Conservation (phyloP, 371 early-diverging fungal genomes). For the Syncephalis fuscata region DNA sequence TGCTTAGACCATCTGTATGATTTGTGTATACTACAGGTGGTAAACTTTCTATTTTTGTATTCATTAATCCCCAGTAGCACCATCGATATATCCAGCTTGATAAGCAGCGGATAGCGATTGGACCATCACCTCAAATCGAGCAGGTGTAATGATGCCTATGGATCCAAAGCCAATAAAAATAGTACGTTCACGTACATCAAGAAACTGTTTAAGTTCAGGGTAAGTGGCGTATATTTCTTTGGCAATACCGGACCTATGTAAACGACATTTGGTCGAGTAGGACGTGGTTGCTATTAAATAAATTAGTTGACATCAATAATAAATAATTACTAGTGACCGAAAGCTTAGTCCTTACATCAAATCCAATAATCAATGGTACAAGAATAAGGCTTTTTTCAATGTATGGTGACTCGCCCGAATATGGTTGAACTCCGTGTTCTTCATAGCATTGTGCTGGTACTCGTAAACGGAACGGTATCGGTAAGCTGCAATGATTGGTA, state of each 20-base stretch:
- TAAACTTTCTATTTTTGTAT: neutral
- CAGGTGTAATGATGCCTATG: neutral
- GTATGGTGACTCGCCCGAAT: too few relatives aligned
- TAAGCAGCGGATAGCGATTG: neutral
- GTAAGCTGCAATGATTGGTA: too few relatives aligned
- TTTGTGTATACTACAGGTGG: neutral
- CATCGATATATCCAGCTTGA: slow-evolving; percentile 1
- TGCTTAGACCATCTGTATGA: neutral
- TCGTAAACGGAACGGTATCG: too few relatives aligned
- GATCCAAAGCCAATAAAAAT: neutral
- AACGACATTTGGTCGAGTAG: neutral
- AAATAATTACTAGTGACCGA: too few relatives aligned
- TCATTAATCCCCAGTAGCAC: slow-evolving; percentile 2
- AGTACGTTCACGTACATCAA: neutral
- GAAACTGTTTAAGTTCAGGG: neutral
- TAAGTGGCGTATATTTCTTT: neutral
- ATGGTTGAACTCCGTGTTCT: too few relatives aligned
- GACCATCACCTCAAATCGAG: neutral
- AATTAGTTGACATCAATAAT: too few relatives aligned
- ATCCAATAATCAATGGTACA: too few relatives aligned
- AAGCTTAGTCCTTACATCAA: too few relatives aligned
- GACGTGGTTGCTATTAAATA: too few relatives aligned
- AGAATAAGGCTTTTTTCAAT: too few relatives aligned
- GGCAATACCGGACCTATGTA: slow-evolving; percentile 1
- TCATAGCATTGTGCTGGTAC: too few relatives aligned